A percentile compares a stretch with the other conserved stretches of the same genome.
Conservation (phyloP, 1,284 basidiomycete species). For the Moesziomyces aphidis region DNA sequence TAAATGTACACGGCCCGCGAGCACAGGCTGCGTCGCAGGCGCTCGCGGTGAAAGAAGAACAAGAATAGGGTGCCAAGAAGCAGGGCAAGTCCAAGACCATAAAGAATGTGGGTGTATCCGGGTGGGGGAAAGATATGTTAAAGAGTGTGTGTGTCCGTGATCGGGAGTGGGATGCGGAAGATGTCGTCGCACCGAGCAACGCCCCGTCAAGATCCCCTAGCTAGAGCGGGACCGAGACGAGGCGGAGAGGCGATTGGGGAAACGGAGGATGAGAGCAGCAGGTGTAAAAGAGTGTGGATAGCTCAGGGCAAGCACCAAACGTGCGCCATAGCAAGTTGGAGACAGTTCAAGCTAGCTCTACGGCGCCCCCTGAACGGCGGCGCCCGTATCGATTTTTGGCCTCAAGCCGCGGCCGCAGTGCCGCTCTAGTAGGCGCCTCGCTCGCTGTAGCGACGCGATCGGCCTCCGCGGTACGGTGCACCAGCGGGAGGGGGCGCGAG, state of each 20-base stretch:
- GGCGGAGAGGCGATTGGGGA: not conserved
- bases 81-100: not conserved
- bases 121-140: not conserved
- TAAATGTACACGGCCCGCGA: slow-evolving; percentile 12
- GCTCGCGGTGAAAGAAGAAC: slow-evolving; percentile 1
- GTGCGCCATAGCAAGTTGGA: slow-evolving; percentile 14
- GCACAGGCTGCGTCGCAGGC: not conserved
- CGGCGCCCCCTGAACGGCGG: not conserved
- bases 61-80: not conserved
- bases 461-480: slow-evolving; percentile 42
- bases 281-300: slow-evolving; percentile 11
- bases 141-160: slow-evolving; percentile 1
- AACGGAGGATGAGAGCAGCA: not conserved
- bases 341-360: not conserved
- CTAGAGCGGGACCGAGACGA: not conserved
- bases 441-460: slow-evolving; percentile 49
- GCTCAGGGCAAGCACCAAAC: not conserved
- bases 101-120: not conserved
- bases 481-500: slow-evolving; percentile 20
- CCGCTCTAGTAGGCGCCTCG: slow-evolving; percentile 40
- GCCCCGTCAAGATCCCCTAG: not conserved
- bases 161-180: not conserved
- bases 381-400: not conserved
- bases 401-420: not conserved
- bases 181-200: not conserved